These are phyloP conservation scores for Mycena vulgaris DNA, from an alignment of 768 basidiomycete species.

Conservation along the genomic window DNA sequence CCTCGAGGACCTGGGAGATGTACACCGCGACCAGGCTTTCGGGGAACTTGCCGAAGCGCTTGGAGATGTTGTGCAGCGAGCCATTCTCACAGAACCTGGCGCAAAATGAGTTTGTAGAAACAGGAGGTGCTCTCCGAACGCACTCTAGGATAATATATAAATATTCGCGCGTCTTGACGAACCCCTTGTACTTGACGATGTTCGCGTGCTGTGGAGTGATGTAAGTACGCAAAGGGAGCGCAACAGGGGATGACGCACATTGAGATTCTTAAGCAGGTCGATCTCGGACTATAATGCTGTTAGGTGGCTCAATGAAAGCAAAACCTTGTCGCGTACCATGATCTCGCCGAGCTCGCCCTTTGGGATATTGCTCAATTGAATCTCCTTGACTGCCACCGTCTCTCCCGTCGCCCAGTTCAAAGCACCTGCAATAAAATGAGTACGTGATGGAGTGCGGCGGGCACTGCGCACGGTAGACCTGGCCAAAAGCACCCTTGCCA, in stretches of 20 bases:
- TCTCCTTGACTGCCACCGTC: slow-evolving; percentile 99
- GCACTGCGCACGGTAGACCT: slow-evolving; percentile 88
- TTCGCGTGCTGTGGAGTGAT: slow-evolving; percentile 81
- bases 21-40: slow-evolving; percentile 97
- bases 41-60: slow-evolving; percentile 98
- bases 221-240: slow-evolving; percentile 27
- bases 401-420: slow-evolving; percentile 98
- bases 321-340: slow-evolving; percentile 75
- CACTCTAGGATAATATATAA: slow-evolving; percentile 98
- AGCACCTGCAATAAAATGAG: slow-evolving; percentile 67
- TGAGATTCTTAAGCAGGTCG: slow-evolving; percentile 96
- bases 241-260: slow-evolving; percentile 65
- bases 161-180: slow-evolving; percentile 94
- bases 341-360: slow-evolving; percentile 96
- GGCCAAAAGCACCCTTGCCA: slow-evolving; percentile 98
- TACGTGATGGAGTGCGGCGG: background rate
- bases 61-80: slow-evolving; percentile 94
- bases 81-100: slow-evolving; percentile 97
- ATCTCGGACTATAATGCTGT: slow-evolving; percentile 87
- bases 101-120: slow-evolving; percentile 4
- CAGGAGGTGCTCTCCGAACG: slow-evolving; percentile 43
- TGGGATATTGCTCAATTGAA: slow-evolving; percentile 94
- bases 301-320: slow-evolving; percentile 31
- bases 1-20: slow-evolving; percentile 96
- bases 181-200: slow-evolving; percentile 99